Evolutionary conservation across 2,329 filamentous ascomycete genomes (phyloP), one percentile per base, ranked within the genome.

Genomic region (Ophiostoma quercus): DNA sequence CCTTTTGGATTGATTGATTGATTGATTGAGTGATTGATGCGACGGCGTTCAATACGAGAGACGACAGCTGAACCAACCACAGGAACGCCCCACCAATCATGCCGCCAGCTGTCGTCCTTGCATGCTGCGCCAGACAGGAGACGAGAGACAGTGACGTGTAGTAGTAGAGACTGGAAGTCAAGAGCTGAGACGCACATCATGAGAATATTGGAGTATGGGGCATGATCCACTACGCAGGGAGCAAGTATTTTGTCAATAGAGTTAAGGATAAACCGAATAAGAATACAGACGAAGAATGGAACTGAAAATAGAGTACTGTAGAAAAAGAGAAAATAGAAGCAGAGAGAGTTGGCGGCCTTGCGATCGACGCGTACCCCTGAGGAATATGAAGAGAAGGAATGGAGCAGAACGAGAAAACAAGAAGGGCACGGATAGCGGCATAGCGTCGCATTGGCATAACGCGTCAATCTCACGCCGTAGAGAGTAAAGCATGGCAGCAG

Each of bases 361-460:
- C 57, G 51, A 62, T 62, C 57, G 57, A 62, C 57, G 57, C 57
- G 57, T 62, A 62, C 57, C 51, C 51, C 51, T 57, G 51, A 25
- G 16, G 43, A 47, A 34, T 34, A 34, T 34, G 34, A 57, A 12
- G 12, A 57, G 51, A 57, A 25, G 51, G 19, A 11, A 25, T 19
- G 57, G 12, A 25, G 54, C 34, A 34, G 34, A 34, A 5, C 4
- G 34, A 34, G 8, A 3, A 34, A 25, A 19, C 4, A 62, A 25
- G 19, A 22, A 60, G 25, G n/a, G 29, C 57, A 34, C 14, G 57
- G 25, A 62, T 34, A 62, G 22, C 29, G 51, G 51, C 22, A 57
- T 34, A 47, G 43, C 19, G 43, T 47, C 51, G 51, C 12, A 57
- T 14, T 57, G 51, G 22, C 51, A 25, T 9, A 22, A 34, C 34